phyloP scores from a whole-genome alignment of 257 asterid species.

The Nicotiana tabacum region DNA sequence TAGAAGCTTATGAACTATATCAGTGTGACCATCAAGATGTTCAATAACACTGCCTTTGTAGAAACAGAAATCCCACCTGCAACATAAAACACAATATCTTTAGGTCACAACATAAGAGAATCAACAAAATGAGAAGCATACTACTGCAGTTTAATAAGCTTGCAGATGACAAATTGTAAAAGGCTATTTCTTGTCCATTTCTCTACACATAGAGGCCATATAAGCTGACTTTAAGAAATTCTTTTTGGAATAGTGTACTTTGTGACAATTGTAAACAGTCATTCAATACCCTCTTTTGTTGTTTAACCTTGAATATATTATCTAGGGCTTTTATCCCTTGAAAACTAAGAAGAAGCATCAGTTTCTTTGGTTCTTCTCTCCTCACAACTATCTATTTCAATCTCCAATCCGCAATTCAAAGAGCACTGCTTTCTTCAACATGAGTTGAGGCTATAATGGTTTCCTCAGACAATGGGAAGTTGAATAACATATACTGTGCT shows the following conservation, averaged over 20 bases:
- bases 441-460: background rate
- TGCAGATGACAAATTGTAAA: background rate
- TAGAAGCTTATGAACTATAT: conserved; percentile 84
- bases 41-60: conserved; percentile 82
- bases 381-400: background rate
- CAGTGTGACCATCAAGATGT: conserved; percentile 96
- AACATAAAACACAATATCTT: conserved; percentile 17
- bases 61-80: conserved; percentile 98
- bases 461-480: background rate
- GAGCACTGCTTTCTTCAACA: background rate
- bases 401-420: background rate
- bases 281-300: too few species aligned
- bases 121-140: background rate
- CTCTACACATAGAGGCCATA: background rate
- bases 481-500: background rate
- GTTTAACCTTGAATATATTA: too few species aligned
- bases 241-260: background rate
- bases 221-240: background rate
- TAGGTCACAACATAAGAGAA: conserved; percentile 6
- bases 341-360: background rate
- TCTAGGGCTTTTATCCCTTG: too few species aligned
- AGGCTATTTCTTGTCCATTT: background rate
- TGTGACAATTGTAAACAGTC: too few species aligned
- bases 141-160: background rate
- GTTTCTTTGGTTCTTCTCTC: background rate